Evolutionary conservation across 1,284 basidiomycete genomes (phyloP).

Genomic region (Jaminaea rosea): DNA sequence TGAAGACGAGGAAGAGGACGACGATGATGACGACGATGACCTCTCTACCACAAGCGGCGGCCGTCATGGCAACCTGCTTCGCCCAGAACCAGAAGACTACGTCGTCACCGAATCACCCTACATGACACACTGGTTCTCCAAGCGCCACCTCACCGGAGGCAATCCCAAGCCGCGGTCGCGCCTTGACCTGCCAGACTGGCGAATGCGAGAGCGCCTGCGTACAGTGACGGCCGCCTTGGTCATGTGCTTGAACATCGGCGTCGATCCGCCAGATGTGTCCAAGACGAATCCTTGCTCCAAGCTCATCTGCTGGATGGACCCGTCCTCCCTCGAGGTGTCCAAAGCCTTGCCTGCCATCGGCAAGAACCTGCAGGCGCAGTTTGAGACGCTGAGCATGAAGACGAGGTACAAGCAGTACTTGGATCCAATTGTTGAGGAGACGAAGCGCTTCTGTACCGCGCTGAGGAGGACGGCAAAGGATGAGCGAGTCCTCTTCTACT

Average conservation of each 20-base stretch:
- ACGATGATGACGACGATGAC: slow-evolving; percentile 29
- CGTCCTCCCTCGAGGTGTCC: slow-evolving; percentile 65
- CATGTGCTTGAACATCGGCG: slow-evolving; percentile 91
- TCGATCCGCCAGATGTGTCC: slow-evolving; percentile 92
- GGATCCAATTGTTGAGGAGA: slow-evolving; percentile 89
- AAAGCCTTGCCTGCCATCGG: slow-evolving; percentile 58
- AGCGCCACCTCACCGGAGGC: slow-evolving; percentile 76
- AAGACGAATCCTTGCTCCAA: slow-evolving; percentile 94
- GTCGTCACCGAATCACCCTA: slow-evolving; percentile 38
- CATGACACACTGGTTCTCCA: slow-evolving; percentile 49
- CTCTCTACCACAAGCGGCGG: slow-evolving; percentile 32
- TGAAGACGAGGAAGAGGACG: slow-evolving; percentile 15
- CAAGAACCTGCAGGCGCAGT: slow-evolving; percentile 86
- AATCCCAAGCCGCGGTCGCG: slow-evolving; percentile 63
- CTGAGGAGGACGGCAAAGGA: slow-evolving; percentile 82
- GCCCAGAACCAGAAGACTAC: slow-evolving; percentile 40
- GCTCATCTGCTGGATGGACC: slow-evolving; percentile 96
- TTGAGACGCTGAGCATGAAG: slow-evolving; percentile 75
- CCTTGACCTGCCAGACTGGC: slow-evolving; percentile 59
- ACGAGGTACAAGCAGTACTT: slow-evolving; percentile 59
- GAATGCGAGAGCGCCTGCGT: slow-evolving; percentile 69
- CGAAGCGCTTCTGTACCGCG: slow-evolving; percentile 77
- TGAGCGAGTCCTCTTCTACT: slow-evolving; percentile 91
- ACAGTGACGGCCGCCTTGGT: slow-evolving; percentile 88
- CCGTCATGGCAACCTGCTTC: slow-evolving; percentile 40